phyloP scores from a whole-genome alignment of 1,139 yeast species.

The Trichomonascaceae sp. region DNA sequence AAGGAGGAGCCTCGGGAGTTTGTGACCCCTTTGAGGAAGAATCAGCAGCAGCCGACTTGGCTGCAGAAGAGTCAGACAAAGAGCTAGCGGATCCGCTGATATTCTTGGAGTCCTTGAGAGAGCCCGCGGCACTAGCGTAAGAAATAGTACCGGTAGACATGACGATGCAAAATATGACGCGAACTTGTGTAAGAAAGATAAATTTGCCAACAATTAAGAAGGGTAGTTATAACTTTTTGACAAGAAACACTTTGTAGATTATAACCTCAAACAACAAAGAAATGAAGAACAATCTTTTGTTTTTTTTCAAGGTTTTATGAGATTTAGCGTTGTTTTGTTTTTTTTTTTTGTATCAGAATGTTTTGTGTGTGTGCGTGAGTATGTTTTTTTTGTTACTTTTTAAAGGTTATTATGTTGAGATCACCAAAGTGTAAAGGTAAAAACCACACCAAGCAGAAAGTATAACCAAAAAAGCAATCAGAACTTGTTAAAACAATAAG shows the following conservation, averaged over 20 bases:
- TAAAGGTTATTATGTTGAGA: not conserved
- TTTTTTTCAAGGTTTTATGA: not conserved
- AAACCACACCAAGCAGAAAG: not conserved
- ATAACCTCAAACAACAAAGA: not conserved
- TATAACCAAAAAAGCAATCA: not conserved
- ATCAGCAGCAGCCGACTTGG: slow-evolving; percentile 17
- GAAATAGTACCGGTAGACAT: slow-evolving; percentile 28
- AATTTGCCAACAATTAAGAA: not conserved
- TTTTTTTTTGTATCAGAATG: slow-evolving; percentile 1
- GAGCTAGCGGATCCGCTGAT: slow-evolving; percentile 6
- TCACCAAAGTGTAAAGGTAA: not conserved
- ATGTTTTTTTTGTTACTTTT: not conserved
- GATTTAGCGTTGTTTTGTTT: not conserved
- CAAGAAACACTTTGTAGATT: not conserved
- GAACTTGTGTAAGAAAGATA: not conserved
- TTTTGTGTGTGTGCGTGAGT: slow-evolving; percentile 6
- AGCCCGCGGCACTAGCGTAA: slow-evolving; percentile 29
- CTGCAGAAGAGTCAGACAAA: slow-evolving; percentile 13
- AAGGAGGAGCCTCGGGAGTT: not conserved
- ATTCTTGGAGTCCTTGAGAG: slow-evolving; percentile 8
- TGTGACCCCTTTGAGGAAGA: slow-evolving; percentile 8
- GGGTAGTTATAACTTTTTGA: too few relatives aligned
- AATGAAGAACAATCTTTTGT: not conserved
- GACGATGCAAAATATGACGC: not conserved
- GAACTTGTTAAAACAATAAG: not conserved